Conservation (phyloP, 306 rosid genomes). For the Trifolium dubium region DNA sequence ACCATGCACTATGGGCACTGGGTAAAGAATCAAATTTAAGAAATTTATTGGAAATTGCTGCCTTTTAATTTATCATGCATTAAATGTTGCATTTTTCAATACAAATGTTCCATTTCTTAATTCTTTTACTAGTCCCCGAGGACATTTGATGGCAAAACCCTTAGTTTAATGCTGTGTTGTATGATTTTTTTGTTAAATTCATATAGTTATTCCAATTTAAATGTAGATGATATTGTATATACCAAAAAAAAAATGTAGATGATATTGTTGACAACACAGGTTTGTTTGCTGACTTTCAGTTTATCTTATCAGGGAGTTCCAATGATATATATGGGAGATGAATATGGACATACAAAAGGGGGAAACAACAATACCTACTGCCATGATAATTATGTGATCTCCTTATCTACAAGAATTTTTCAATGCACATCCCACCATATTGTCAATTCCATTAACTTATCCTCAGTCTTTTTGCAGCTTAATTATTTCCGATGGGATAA, state of each 20-base stretch:
- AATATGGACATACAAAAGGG: slow-evolving; percentile 96
- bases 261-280: slow-evolving; percentile 5
- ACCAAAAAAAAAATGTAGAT: slow-evolving; percentile 2
- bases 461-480: slow-evolving; percentile 57
- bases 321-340: slow-evolving; percentile 94
- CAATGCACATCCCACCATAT: slow-evolving; percentile 27
- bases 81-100: not conserved
- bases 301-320: slow-evolving; percentile 82
- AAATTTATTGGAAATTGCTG: not conserved
- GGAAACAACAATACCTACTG: slow-evolving; percentile 98
- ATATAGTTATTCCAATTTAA: slow-evolving; percentile 21
- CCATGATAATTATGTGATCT: slow-evolving; percentile 85
- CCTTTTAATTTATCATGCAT: not conserved
- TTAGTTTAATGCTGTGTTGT: slow-evolving; percentile 13
- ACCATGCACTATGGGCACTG: not conserved
- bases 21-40: not conserved
- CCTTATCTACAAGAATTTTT: slow-evolving; percentile 39
- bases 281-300: slow-evolving; percentile 36
- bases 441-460: slow-evolving; percentile 33
- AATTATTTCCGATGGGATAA: slow-evolving; percentile 94
- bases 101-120: not conserved
- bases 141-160: not conserved
- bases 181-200: not conserved
- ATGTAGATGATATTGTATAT: slow-evolving; percentile 21
- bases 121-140: not conserved